Conservation (phyloP, 495 filamentous ascomycete species). For the Talaromyces liani region DNA sequence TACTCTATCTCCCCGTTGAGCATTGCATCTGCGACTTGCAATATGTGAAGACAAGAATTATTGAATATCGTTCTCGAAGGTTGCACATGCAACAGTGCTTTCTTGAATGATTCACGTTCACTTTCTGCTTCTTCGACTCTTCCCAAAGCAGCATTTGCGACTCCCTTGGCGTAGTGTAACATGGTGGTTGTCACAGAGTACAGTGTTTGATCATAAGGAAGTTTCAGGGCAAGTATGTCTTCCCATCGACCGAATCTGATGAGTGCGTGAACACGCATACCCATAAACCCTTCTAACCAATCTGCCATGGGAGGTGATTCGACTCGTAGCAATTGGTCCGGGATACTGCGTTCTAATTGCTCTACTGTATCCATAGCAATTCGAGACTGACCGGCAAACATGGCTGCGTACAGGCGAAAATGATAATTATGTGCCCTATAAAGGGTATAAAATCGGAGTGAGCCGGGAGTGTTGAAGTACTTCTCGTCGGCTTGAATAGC, state of each 20-base stretch:
- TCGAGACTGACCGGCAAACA: slow-evolving; percentile 55
- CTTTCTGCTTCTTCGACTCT: slow-evolving; percentile 37
- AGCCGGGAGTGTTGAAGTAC: slow-evolving; percentile 42
- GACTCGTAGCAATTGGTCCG: slow-evolving; percentile 52
- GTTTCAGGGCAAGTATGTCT: slow-evolving; percentile 40
- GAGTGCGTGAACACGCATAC: slow-evolving; percentile 54
- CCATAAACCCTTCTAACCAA: slow-evolving; percentile 60
- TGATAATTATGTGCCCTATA: slow-evolving; percentile 62
- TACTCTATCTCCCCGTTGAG: slow-evolving; percentile 64
- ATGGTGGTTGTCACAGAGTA: slow-evolving; percentile 59
- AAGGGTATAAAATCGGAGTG: slow-evolving; percentile 59
- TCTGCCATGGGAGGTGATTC: slow-evolving; percentile 63
- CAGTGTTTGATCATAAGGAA: slow-evolving; percentile 43
- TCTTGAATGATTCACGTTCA: slow-evolving; percentile 35
- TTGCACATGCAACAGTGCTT: slow-evolving; percentile 38
- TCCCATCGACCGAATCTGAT: slow-evolving; percentile 62
- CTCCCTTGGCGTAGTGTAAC: slow-evolving; percentile 55
- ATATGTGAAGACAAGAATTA: slow-evolving; percentile 53
- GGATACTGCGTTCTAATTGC: slow-evolving; percentile 44
- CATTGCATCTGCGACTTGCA: slow-evolving; percentile 53
- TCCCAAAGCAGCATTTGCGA: slow-evolving; percentile 51
- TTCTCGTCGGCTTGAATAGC: slow-evolving; percentile 57
- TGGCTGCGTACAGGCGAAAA: slow-evolving; percentile 62
- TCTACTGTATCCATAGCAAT: slow-evolving; percentile 48
- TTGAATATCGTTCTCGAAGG: slow-evolving; percentile 54